Evolutionary conservation across 1,284 basidiomycete genomes (phyloP), one percentile per base, ranked within the genome.

Genomic region (Fereydounia khargensis): DNA sequence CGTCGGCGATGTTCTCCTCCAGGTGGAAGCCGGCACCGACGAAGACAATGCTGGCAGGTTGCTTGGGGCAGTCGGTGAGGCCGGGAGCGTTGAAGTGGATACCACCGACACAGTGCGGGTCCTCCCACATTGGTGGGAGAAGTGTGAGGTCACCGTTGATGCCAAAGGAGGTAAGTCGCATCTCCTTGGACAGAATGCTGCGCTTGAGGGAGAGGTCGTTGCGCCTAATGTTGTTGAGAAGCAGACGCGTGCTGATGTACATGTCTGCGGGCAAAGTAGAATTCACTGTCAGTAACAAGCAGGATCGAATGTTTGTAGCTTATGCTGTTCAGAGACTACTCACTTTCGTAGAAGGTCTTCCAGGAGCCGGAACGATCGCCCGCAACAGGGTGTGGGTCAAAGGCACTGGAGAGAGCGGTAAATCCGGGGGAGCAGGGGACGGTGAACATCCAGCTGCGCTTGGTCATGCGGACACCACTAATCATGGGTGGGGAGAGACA

Each of bases 401-500:
- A 42, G 35, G 30, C 39, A 41, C 51, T 41, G 39, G 25, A 34
- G 32, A 34, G 43, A 2, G 54, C 51, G 3, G 50, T 63, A 2
- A 62, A 46, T 2, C 55, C 61, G 13, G 64, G 60, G 3, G 56
- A 56, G 23, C 60, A 52, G 10, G 64, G 60, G 6, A 57, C 59
- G 6, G 64, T 62, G 11, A 58, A 63, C 23, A 62, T 59, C 36
- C 43, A 68, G 2, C 51, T 48, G 6, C 64, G 42, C 8, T 57
- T 54, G 4, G 55, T 63, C 38, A 68, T 48, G n/a, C 65, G 62
- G 19, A 46, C 50, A n/a, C 59, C 65, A 22, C 56, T 58, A 20
- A 68, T 51, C 14, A 65, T 48, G 18, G 50, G 52, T 5, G 65
- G 59, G 6, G 63, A 66, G 9, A 68, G 56, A n/a, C 50, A 56